Conservation (phyloP, 306 rosid genomes). For the Corylus americana region DNA sequence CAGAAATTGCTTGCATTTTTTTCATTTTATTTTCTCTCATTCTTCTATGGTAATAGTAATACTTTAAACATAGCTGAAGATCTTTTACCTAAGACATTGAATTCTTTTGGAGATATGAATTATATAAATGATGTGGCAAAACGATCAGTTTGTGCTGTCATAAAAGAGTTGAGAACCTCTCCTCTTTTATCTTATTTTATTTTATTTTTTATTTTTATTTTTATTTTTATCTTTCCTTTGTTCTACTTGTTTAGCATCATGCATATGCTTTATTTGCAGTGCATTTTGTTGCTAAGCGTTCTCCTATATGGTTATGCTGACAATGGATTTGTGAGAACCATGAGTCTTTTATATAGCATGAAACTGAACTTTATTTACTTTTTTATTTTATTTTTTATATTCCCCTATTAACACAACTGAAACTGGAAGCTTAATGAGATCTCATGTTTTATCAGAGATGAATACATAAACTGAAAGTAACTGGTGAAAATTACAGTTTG, state of each 20-base stretch:
- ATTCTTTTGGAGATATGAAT: not conserved
- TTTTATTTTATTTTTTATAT: not conserved
- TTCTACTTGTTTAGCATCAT: not conserved
- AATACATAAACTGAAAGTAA: not conserved
- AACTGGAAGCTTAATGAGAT: not conserved
- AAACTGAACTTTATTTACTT: not conserved
- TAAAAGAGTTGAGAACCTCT: not conserved
- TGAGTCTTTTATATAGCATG: not conserved
- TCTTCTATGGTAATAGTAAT: not conserved
- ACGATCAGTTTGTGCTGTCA: not conserved
- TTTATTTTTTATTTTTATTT: not conserved
- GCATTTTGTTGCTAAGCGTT: not conserved
- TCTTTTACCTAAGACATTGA: not conserved
- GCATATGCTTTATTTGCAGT: not conserved
- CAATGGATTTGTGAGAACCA: no score
- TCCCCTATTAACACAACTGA: not conserved
- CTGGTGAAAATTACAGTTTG: not conserved
- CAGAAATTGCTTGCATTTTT: slow-evolving; percentile 2
- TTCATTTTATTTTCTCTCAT: not conserved
- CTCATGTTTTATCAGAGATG: not conserved
- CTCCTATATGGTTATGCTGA: no score
- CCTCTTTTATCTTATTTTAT: no score
- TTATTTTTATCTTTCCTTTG: not conserved
- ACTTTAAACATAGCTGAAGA: not conserved
- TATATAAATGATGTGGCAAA: not conserved